Evolutionary conservation across 345 rosid species (phyloP), one percentile per base, ranked within the genome.

Genomic region (Citrus inodora): DNA sequence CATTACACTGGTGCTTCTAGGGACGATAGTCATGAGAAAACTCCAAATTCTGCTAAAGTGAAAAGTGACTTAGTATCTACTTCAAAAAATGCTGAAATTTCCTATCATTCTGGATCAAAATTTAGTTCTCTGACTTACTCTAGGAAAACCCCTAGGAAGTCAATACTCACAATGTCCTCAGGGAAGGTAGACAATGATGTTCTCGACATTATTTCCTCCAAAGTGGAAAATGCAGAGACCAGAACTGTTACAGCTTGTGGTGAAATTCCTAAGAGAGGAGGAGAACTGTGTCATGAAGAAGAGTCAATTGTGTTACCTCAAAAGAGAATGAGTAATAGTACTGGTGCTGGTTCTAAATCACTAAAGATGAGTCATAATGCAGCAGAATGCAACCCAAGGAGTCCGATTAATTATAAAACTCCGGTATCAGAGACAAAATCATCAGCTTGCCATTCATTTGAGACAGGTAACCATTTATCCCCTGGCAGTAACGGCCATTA

Each of bases 71-170:
- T 78, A 56, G 80, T 71, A 35, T 78, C 85, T 76, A 55, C 81
- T 58, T 79, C 84, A 37, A 68, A 67, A 79, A 84, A 72, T 78
- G 83, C 78, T 59, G 86, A 78, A 71, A 82, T 24, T 78, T 67
- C 90, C 73, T 65, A 71, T 42, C 32, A 67, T 28, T 76, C 76
- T 60, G 75, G 51, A 68, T 73, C 81, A 27, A 81, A 74, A 82
- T 76, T 65, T 53, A 73, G 71, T 79, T 79, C 81, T 24, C 3
- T 64, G 53, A 87, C 83, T 83, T 89, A 89, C 83, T 72, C 87
- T 63, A 88, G 93, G 84, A 91, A 83, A 83, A 78, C 84, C n/a
- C 83, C 80, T 53, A 78, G 61, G 74, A 87, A 68, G 70, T 81
- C 87, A 19, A 68, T 89, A 37, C 80, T 78, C 42, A 77, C 90